Evolutionary conservation across 2,329 filamentous ascomycete genomes (phyloP).

Genomic region (Aspergillus vadensis): DNA sequence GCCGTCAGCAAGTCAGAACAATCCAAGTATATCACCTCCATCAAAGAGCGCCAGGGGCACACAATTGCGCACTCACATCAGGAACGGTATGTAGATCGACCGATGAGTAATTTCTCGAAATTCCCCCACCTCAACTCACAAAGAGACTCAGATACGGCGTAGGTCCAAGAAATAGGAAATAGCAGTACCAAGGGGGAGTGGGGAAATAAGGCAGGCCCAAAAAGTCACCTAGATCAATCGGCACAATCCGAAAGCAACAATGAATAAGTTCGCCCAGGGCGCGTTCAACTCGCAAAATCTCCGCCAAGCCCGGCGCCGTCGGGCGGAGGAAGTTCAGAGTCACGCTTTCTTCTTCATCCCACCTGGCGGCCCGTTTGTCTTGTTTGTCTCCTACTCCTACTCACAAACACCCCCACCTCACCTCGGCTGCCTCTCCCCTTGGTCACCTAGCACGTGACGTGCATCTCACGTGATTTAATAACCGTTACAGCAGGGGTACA

Average conservation of each 20-base stretch:
- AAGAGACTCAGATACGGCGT: not conserved
- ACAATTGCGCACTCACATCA: slow-evolving; percentile 1
- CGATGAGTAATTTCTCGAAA: too few relatives aligned
- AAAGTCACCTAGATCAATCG: not conserved
- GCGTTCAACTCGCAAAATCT: slow-evolving; percentile 29
- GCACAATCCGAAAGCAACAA: slow-evolving; percentile 1
- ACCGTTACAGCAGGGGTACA: not conserved
- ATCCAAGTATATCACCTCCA: not conserved
- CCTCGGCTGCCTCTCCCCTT: not conserved
- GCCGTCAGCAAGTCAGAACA: not conserved
- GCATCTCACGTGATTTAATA: slow-evolving; percentile 11
- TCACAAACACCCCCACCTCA: not conserved
- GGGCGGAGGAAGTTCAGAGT: slow-evolving; percentile 19
- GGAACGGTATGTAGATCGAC: not conserved
- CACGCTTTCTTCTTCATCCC: slow-evolving; percentile 17
- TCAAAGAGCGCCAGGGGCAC: too few relatives aligned
- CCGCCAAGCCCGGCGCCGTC: slow-evolving; percentile 28
- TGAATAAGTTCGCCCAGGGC: not conserved
- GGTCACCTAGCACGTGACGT: slow-evolving; percentile 1
- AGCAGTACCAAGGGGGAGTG: too few relatives aligned
- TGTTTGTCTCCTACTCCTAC: slow-evolving; percentile 10
- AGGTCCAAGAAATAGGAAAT: not conserved
- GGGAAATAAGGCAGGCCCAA: not conserved
- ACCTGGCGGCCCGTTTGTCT: slow-evolving; percentile 26
- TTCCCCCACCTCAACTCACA: not conserved